Evolutionary conservation across 2,329 filamentous ascomycete genomes (phyloP).

Genomic region (Clonostachys chloroleuca): DNA sequence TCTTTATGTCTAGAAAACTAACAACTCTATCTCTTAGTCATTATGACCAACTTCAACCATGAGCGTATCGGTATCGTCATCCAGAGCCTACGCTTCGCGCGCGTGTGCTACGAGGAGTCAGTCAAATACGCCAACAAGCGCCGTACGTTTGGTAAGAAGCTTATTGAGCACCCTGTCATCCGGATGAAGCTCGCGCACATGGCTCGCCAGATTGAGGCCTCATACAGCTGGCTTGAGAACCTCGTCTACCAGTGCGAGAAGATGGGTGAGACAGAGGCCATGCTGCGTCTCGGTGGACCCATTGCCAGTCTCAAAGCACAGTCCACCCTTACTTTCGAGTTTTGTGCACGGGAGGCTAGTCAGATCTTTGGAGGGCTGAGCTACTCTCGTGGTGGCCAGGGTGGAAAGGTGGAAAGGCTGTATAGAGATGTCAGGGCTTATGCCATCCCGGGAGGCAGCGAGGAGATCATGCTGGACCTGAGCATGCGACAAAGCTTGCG

Average conservation of each 20-base stretch:
- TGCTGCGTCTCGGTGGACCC: slow-evolving; percentile 90
- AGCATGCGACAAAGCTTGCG: slow-evolving; percentile 87
- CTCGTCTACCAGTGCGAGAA: slow-evolving; percentile 87
- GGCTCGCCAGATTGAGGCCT: slow-evolving; percentile 95
- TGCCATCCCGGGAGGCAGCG: slow-evolving; percentile 89
- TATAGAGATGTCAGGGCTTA: slow-evolving; percentile 96
- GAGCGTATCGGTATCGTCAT: slow-evolving; percentile 99
- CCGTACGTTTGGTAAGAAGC: slow-evolving; percentile 90
- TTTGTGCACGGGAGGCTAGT: slow-evolving; percentile 91
- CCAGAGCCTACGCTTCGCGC: slow-evolving; percentile 90
- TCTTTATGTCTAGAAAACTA: not conserved
- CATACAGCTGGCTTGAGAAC: slow-evolving; percentile 96
- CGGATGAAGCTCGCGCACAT: slow-evolving; percentile 97
- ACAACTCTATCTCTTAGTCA: slow-evolving; percentile 46
- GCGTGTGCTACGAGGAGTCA: slow-evolving; percentile 95
- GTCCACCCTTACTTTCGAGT: slow-evolving; percentile 91
- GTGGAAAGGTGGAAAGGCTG: slow-evolving; percentile 88
- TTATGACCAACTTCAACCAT: slow-evolving; percentile 99
- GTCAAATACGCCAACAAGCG: slow-evolving; percentile 98
- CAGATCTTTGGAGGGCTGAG: slow-evolving; percentile 96
- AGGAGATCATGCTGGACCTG: slow-evolving; percentile 98
- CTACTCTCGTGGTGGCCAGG: slow-evolving; percentile 91
- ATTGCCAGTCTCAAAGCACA: slow-evolving; percentile 95
- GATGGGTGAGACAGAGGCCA: slow-evolving; percentile 93
- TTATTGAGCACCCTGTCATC: slow-evolving; percentile 96